Base-by-base conservation (phyloP, 768 basidiomycete genomes). In the Kwoniella europaea region DNA sequence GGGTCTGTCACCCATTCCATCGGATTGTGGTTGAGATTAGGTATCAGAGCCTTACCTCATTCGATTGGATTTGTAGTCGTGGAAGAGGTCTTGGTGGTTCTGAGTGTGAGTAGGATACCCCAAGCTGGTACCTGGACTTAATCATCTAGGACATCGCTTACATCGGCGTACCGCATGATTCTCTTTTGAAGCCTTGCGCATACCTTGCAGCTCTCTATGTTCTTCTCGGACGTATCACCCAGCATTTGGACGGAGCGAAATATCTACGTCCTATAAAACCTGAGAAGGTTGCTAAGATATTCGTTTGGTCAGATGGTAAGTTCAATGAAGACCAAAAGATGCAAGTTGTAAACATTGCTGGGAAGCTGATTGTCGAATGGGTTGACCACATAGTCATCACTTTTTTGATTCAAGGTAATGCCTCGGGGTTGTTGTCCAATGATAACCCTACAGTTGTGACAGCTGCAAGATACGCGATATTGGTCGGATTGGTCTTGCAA, bases 361-460 rank as follows among this genome's bases (percentile, higher is more conserved):
- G 35, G 35, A 35, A 35, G 35, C 35, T 35, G 35, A 35, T 35
- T 35, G 35, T 35, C 35, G 6, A 1, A 35, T 35, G 3, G 35
- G 4, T 35, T 63, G 4, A n/a, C 52, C 4, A 27, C 12, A 24
- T 53, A 79, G 78, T 82, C 58, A 61, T 74, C 66, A 83, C 82
- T 1, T 83, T 83, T 71, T 60, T 82, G n/a, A 77, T 83, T 29
- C 82, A 83, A 71, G 82, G 79, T 29, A 79, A 78, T 10, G 82
- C 80, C 16, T 81, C 80, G 24, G 79, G 80, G n/a, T 69, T 83
- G 10, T 71, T 73, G 15, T 77, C 74, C 22, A 67, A 75, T 13
- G 65, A 77, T 7, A 68, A 76, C 10, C 44, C 54, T 10, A 73
- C 64, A 12, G 58, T 58, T 18, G 70, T 75, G 10, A 22, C 79